A percentile compares a stretch with the other conserved stretches of the same genome.
phyloP scores from a whole-genome alignment of 495 filamentous ascomycete species.

The Penicillium fimorum region DNA sequence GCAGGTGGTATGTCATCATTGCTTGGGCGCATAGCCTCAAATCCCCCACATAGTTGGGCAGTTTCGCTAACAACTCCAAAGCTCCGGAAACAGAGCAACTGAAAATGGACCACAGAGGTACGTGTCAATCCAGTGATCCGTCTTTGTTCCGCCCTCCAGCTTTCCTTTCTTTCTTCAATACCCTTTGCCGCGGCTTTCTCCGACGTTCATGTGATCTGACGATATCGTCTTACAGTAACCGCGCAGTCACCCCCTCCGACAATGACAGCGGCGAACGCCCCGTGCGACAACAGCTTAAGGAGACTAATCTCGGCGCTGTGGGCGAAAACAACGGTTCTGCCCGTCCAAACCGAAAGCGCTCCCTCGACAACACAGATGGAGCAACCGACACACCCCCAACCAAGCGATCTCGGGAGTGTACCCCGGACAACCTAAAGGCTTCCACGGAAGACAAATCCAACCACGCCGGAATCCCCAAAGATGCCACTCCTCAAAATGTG shows the following conservation, averaged over 20 bases:
- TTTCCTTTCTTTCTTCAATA: not conserved
- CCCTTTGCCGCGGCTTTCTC: not conserved
- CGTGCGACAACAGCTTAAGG: constrained; percentile 60
- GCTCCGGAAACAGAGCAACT: not conserved
- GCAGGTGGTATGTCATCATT: constrained; percentile 15
- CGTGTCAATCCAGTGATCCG: not conserved
- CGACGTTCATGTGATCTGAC: constrained; percentile 12
- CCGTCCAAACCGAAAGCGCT: constrained; percentile 50
- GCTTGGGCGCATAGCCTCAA: constrained; percentile 3
- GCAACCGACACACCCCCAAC: constrained; percentile 22
- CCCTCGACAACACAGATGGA: constrained; percentile 42
- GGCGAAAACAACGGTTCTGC: constrained; percentile 18
- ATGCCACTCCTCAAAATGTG: constrained; percentile 16
- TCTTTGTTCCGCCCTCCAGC: not conserved
- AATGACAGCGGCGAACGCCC: constrained; percentile 54
- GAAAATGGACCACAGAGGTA: constrained; percentile 1
- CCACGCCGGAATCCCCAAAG: not conserved
- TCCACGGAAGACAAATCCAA: constrained; percentile 1
- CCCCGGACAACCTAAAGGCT: constrained; percentile 12
- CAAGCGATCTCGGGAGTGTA: constrained; percentile 50
- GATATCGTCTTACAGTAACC: constrained; percentile 17
- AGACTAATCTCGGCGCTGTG: constrained; percentile 53
- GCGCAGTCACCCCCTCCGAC: constrained; percentile 40
- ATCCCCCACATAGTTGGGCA: not conserved
- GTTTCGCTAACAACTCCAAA: constrained; percentile 2